Percentiles rank a stretch among this genome's conserved stretches.
These are phyloP conservation scores for Yarrowia osloensis DNA, from an alignment of 805 yeast genomes.

Conservation along the genomic window DNA sequence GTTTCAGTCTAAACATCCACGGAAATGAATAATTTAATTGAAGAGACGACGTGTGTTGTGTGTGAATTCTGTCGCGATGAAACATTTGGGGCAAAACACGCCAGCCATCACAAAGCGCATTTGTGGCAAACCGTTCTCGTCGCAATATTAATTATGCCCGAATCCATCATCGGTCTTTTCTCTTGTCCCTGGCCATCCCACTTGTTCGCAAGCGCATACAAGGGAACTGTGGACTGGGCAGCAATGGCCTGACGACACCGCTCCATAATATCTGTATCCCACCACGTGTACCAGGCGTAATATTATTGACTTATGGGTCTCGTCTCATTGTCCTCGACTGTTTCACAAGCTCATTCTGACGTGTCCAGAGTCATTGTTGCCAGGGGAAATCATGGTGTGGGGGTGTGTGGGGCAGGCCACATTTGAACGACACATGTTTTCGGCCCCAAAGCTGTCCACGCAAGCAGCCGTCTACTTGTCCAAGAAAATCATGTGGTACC, in stretches of 20 bases:
- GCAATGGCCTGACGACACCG: not conserved
- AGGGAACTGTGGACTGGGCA: not conserved
- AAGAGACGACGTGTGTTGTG: too few species aligned
- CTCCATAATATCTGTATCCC: not conserved
- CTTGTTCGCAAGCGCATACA: not conserved
- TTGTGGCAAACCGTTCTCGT: not conserved
- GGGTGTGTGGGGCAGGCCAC: not conserved
- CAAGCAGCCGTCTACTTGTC: not conserved
- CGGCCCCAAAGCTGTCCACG: too few species aligned
- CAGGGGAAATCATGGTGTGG: too few species aligned
- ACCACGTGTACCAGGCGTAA: not conserved
- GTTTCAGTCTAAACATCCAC: not conserved
- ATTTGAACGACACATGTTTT: not conserved
- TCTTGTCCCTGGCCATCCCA: not conserved
- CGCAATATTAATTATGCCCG: not conserved
- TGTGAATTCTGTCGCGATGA: not conserved
- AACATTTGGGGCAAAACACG: not conserved
- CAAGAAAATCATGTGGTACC: not conserved
- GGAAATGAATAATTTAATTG: not conserved
- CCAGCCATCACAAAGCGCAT: not conserved
- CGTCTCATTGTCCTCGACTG: not conserved
- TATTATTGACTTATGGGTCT: not conserved
- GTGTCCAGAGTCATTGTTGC: too few species aligned
- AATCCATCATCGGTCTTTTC: not conserved
- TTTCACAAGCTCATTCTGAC: not conserved